Evolutionary conservation across 257 asterid genomes (phyloP).

Genomic region (Solanum peruvianum): DNA sequence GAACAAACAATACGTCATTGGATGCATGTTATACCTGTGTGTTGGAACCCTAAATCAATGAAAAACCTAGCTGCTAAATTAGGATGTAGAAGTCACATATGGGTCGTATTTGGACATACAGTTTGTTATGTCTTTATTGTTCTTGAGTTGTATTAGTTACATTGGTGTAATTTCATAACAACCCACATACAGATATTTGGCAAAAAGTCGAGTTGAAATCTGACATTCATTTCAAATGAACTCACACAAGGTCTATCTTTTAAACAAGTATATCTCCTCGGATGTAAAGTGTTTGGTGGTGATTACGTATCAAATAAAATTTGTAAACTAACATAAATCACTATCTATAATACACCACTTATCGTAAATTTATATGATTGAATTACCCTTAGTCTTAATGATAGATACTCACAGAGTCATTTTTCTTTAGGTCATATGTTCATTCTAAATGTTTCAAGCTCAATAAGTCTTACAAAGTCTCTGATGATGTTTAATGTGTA

Average conservation of each 20-base stretch:
- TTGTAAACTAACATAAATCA: background rate
- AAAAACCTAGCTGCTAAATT: background rate
- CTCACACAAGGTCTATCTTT: background rate
- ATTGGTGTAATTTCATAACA: background rate
- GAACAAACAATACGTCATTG: background rate
- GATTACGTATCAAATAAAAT: background rate
- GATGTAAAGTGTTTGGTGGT: background rate
- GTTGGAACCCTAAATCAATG: background rate
- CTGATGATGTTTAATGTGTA: background rate
- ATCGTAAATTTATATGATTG: background rate
- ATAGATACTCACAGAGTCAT: background rate
- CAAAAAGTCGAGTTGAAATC: background rate
- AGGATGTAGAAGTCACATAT: background rate
- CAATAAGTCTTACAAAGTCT: background rate
- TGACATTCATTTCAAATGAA: background rate
- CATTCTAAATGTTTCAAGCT: background rate
- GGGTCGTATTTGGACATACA: background rate
- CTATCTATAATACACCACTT: background rate
- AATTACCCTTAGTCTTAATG: background rate
- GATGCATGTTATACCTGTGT: background rate
- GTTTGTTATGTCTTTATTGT: too few species aligned
- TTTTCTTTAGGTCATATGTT: background rate
- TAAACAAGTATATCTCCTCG: background rate
- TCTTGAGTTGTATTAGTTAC: background rate
- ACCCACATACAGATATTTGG: background rate